Evolutionary conservation across 2,329 filamentous ascomycete species (phyloP), one percentile per base, ranked within the genome.

Genomic region (Stromatinia cepivora): DNA sequence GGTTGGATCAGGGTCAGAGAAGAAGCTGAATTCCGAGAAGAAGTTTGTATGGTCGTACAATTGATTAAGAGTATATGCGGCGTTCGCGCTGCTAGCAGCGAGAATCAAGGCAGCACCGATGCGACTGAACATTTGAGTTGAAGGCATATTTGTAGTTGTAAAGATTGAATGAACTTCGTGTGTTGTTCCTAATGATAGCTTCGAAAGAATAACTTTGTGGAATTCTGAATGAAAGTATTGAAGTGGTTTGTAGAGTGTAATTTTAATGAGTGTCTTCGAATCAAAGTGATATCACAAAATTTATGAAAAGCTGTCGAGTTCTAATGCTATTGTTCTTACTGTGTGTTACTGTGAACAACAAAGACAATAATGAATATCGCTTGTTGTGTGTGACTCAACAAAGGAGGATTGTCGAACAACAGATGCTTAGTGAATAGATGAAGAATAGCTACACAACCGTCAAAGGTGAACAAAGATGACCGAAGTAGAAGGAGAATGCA

Each of bases 1-100:
- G 2, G 92, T 95, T 0, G 92, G 92, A 76, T 95, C 92, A 0
- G 80, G 70, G 4, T 78, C 80, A 66, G 78, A 81, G 79, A 84
- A 88, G 80, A 89, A 89, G 69, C 83, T 69, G 77, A 87, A 87
- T 69, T 81, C 81, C 48, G 78, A 79, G 65, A 86, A 79, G 64
- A 86, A 79, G 66, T 81, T 80, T 64, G 80, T 79, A 46, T 80
- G 79, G 42, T 79, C 77, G 70, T 81, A 85, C 22, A 80, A 82
- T 71, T 79, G 81, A 20, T 77, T 73, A 62, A 85, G 76, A 46
- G 80, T 78, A 75, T 85, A 85, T 34, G 73, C 70, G 54, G 76
- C 75, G 39, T 72, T 73, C 65, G 72, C 73, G 50, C 71, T 70
- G 67, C 74, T 71, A 63, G 74, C 73, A 73, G 70, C 73, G 66